Percentiles rank a stretch among this genome's conserved stretches.
Evolutionary conservation across 2,329 filamentous ascomycete genomes (phyloP).

Genomic region (Didymella segeticola): DNA sequence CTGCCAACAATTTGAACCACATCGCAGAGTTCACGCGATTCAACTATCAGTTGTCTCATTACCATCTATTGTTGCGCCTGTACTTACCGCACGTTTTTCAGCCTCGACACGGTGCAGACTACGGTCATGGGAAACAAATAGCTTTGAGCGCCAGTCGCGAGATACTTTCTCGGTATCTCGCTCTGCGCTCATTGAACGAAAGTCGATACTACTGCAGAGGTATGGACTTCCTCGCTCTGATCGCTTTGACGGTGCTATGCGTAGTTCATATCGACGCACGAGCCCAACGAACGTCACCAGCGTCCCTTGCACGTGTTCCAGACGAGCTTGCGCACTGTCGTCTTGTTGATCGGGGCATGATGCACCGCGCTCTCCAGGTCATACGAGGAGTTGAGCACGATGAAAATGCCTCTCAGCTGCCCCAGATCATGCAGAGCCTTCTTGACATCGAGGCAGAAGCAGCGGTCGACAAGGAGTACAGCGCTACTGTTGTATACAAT

Average conservation of each 20-base stretch:
- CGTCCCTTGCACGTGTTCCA: no score
- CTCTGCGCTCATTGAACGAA: conserved; percentile 18
- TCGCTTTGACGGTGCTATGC: conserved; percentile 26
- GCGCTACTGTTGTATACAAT: conserved; percentile 22
- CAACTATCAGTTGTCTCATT: conserved; percentile 23
- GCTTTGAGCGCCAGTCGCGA: conserved; percentile 23
- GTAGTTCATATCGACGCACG: conserved; percentile 27
- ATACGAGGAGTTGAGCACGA: conserved; percentile 15
- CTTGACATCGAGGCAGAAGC: conserved; percentile 25
- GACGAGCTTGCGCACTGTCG: conserved; percentile 23
- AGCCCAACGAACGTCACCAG: neutral
- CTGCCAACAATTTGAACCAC: neutral
- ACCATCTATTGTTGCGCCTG: conserved; percentile 24
- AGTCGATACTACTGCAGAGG: conserved; percentile 19
- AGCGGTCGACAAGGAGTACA: conserved; percentile 14
- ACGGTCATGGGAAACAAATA: conserved; percentile 17
- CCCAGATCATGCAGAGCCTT: conserved; percentile 20
- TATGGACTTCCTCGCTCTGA: conserved; percentile 29
- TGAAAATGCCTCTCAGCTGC: conserved; percentile 19
- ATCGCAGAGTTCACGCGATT: conserved; percentile 5
- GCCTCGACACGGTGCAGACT: neutral
- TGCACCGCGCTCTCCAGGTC: conserved; percentile 20
- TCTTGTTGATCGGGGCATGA: conserved; percentile 24
- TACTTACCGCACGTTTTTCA: conserved; percentile 29
- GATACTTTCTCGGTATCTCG: conserved; percentile 21